Conservation (phyloP, 352 stramenopile genomes). For the Globisporangium okanoganense region DNA sequence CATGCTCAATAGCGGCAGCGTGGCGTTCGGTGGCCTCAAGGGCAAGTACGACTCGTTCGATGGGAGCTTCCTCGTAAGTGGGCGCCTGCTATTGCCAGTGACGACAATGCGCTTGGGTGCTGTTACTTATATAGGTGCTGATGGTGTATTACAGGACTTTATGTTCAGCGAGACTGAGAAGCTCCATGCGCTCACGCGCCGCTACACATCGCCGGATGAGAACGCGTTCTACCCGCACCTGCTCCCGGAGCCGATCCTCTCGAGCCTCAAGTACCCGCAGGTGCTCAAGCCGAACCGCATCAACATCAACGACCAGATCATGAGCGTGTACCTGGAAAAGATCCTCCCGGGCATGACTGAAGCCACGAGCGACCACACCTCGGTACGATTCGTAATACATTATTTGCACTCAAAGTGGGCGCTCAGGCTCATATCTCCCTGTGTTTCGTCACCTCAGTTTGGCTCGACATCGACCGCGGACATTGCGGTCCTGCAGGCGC, state of each 20-base stretch:
- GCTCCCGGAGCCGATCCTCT: slow-evolving; percentile 90
- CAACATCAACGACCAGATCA: slow-evolving; percentile 98
- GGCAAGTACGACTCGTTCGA: slow-evolving; percentile 85
- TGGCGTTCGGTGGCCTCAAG: slow-evolving; percentile 73
- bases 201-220: slow-evolving; percentile 98
- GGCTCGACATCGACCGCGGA: slow-evolving; percentile 85
- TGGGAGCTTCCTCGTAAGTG: slow-evolving; percentile 64
- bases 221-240: slow-evolving; percentile 96
- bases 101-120: background rate
- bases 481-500: slow-evolving; percentile 92
- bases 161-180: slow-evolving; percentile 98
- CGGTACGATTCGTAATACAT: slow-evolving; percentile 33
- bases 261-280: slow-evolving; percentile 90
- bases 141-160: slow-evolving; percentile 80
- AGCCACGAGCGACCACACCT: slow-evolving; percentile 85
- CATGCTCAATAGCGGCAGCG: slow-evolving; percentile 43
- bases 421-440: too few species aligned
- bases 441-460: slow-evolving; percentile 31
- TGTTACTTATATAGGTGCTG: background rate
- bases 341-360: slow-evolving; percentile 92
- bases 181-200: slow-evolving; percentile 90
- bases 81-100: background rate
- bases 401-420: too few species aligned
- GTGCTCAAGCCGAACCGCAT: slow-evolving; percentile 93
- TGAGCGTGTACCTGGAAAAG: slow-evolving; percentile 95